Percentiles rank a stretch among this genome's conserved stretches.
phyloP scores from a whole-genome alignment of 768 basidiomycete genomes.

The Lentinula lateritia region DNA sequence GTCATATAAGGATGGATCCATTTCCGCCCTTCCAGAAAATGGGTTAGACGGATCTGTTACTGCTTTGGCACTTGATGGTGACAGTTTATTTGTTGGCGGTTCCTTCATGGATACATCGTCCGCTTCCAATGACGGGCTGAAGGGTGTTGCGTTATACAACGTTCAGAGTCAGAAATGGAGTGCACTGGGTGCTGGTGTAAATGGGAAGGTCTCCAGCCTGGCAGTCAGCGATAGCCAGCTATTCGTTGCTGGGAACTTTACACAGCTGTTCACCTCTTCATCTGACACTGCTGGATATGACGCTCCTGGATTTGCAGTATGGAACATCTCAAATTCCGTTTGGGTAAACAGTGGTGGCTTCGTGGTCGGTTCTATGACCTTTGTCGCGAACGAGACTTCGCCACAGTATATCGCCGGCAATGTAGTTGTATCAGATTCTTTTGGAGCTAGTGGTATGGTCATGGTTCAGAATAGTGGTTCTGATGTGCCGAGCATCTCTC shows the following conservation, averaged over 20 bases:
- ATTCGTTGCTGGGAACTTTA: constrained; percentile 75
- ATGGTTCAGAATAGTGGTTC: constrained; percentile 61
- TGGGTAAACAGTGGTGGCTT: constrained; percentile 81
- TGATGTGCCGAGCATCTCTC: constrained; percentile 53
- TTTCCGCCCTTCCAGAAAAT: constrained; percentile 47
- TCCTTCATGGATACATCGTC: constrained; percentile 68
- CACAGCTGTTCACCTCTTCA: constrained; percentile 30
- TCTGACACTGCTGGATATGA: constrained; percentile 27
- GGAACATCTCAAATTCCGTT: constrained; percentile 50
- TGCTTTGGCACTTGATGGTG: constrained; percentile 55
- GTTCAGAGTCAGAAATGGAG: constrained; percentile 61
- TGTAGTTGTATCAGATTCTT: constrained; percentile 47
- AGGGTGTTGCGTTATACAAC: constrained; percentile 68
- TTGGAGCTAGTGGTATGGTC: constrained; percentile 77
- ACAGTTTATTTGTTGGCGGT: constrained; percentile 82
- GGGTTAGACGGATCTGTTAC: constrained; percentile 81
- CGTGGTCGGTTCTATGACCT: constrained; percentile 61
- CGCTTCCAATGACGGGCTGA: constrained; percentile 48
- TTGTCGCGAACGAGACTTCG: constrained; percentile 62
- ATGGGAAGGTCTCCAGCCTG: constrained; percentile 70
- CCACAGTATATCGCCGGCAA: constrained; percentile 69
- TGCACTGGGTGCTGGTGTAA: constrained; percentile 64
- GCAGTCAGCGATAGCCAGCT: constrained; percentile 43
- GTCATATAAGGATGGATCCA: constrained; percentile 54
- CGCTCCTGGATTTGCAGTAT: constrained; percentile 67